A percentile compares a stretch with the other conserved stretches of the same genome.
These are phyloP conservation scores for Nakaseomyces glabratus DNA, from an alignment of 1,139 yeast genomes.

Conservation along the genomic window DNA sequence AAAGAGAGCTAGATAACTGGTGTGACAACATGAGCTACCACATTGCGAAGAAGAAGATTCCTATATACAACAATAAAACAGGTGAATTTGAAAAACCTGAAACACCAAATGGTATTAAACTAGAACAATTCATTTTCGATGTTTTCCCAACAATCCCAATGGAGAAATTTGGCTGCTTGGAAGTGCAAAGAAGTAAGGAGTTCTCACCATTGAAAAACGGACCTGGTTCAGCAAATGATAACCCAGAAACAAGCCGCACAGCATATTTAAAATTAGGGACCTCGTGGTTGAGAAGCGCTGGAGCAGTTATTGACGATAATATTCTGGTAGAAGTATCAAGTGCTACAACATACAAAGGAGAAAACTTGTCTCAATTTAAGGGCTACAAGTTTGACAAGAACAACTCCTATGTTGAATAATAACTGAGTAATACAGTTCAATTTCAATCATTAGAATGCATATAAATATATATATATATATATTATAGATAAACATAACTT, in stretches of 20 bases:
- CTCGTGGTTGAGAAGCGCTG: constrained; percentile 64
- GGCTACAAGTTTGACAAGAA: constrained; percentile 41
- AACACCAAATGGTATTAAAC: constrained; percentile 79
- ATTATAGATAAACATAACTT: too few species aligned
- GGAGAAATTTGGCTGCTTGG: constrained; percentile 79
- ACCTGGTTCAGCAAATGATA: constrained; percentile 69
- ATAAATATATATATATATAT: too few species aligned
- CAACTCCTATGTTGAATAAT: constrained; percentile 20
- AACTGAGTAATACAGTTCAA: neutral
- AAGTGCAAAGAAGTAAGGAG: constrained; percentile 76
- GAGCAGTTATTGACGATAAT: constrained; percentile 48
- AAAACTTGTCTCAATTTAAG: constrained; percentile 55
- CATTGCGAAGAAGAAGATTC: constrained; percentile 85
- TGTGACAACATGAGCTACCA: constrained; percentile 76
- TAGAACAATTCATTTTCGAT: constrained; percentile 96
- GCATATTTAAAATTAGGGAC: constrained; percentile 63
- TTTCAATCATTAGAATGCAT: too few species aligned
- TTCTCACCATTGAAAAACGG: constrained; percentile 94
- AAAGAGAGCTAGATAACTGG: constrained; percentile 58
- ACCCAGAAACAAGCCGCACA: constrained; percentile 70
- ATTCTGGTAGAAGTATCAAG: constrained; percentile 71
- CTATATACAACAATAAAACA: constrained; percentile 40
- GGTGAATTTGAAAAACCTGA: constrained; percentile 52
- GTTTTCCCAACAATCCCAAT: constrained; percentile 76
- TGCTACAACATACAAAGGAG: constrained; percentile 73